Conservation (phyloP, 2,329 filamentous ascomycete genomes). For the Aspergillus ustus region DNA sequence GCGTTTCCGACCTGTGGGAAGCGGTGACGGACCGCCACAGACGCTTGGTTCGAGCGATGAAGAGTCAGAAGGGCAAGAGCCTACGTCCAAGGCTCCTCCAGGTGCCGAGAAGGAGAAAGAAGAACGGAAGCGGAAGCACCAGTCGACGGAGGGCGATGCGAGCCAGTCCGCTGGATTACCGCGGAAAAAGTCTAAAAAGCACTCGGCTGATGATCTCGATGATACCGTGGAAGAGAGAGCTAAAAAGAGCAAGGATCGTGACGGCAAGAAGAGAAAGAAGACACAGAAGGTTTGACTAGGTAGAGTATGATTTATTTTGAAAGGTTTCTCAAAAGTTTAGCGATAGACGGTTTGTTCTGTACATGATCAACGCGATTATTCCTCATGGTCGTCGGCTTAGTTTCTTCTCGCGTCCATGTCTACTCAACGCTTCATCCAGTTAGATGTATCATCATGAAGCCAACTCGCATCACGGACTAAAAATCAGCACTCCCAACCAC, state of each 20-base stretch:
- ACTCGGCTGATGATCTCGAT: constrained; percentile 28
- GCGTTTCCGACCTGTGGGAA: constrained; percentile 51
- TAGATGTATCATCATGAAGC: neutral
- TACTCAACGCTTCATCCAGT: neutral
- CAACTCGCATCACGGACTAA: neutral
- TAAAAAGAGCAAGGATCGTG: constrained; percentile 42
- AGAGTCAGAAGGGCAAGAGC: constrained; percentile 42
- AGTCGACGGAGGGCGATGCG: constrained; percentile 35
- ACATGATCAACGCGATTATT: constrained; percentile 37
- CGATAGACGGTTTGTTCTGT: constrained; percentile 31
- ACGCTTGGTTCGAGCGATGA: constrained; percentile 43
- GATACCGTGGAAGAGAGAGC: constrained; percentile 35
- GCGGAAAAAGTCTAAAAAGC: constrained; percentile 49
- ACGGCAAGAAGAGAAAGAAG: constrained; percentile 49
- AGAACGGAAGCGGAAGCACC: constrained; percentile 45
- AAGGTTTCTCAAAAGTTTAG: constrained; percentile 24
- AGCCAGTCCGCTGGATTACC: constrained; percentile 30
- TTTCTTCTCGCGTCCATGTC: neutral
- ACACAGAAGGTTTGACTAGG: constrained; percentile 38
- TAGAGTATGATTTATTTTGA: constrained; percentile 27
- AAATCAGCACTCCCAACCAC: too few species aligned
- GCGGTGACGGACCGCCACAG: constrained; percentile 35
- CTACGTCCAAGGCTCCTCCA: constrained; percentile 37
- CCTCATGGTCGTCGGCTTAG: neutral
- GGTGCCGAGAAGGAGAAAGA: constrained; percentile 35